A percentile compares a stretch with the other conserved stretches of the same genome.
Conservation (phyloP, 2,329 filamentous ascomycete species). For the Exophiala bonariae region DNA sequence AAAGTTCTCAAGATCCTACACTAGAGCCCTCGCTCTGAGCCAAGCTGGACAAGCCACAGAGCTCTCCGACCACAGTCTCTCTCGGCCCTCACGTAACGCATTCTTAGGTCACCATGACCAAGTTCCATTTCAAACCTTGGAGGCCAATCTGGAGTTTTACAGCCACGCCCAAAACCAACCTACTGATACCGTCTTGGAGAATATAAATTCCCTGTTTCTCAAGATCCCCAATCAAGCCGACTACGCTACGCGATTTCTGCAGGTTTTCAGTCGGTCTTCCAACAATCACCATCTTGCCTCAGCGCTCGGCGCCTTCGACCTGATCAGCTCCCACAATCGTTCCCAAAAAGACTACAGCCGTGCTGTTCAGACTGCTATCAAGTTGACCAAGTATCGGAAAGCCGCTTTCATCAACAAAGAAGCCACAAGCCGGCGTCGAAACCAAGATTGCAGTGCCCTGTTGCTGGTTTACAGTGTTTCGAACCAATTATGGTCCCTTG, state of each 20-base stretch:
- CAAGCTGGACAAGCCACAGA: too few species aligned
- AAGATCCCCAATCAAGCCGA: not conserved
- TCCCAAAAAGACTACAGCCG: slow-evolving; percentile 47
- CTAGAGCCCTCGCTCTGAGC: too few species aligned
- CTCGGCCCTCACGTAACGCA: too few species aligned
- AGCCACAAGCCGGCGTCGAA: slow-evolving; percentile 33
- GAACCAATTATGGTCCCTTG: slow-evolving; percentile 34
- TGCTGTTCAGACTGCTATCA: slow-evolving; percentile 16
- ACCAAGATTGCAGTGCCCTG: slow-evolving; percentile 32
- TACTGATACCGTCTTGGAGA: not conserved
- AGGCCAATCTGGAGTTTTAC: too few species aligned
- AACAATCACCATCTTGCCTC: not conserved
- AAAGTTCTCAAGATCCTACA: not conserved
- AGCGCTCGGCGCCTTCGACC: slow-evolving; percentile 43
- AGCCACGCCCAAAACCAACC: too few species aligned
- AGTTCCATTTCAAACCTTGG: too few species aligned
- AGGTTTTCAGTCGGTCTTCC: slow-evolving; percentile 9
- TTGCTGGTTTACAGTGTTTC: slow-evolving; percentile 35
- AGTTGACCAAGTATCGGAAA: slow-evolving; percentile 18
- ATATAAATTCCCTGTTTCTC: not conserved
- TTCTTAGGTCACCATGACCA: too few species aligned
- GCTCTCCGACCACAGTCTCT: too few species aligned
- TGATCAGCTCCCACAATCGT: slow-evolving; percentile 38
- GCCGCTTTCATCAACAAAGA: slow-evolving; percentile 44
- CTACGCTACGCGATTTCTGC: slow-evolving; percentile 15